Base-by-base conservation (phyloP, 805 yeast genomes). In the Monosporozyma unispora region DNA sequence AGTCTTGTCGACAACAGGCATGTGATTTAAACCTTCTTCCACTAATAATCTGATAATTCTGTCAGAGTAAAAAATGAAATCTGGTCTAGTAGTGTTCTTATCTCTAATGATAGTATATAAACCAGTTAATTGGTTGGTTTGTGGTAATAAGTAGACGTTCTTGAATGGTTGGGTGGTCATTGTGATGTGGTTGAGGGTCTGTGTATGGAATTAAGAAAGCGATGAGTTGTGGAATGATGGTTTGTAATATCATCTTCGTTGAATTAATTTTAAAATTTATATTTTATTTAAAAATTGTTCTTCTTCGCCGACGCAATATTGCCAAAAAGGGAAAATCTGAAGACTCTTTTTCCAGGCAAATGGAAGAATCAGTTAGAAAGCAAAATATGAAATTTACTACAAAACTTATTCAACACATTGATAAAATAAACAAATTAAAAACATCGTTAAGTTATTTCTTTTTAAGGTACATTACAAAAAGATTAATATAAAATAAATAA, bases 21-120 rank as follows among this genome's bases (percentile, higher is more conserved):
- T 73, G 63, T 87, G 89, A 68, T 93, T 91, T 61, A 93, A 78
- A 38, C 98, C 98, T 67, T 86, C 96, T 72, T 93, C 99, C n/a
- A 93, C 98, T 52, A 93, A 71, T 42, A 93, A 72, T 51, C 99
- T 78, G 64, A 93, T 93, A 70, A 93, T 90, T 66, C 99, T 76
- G 65, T 93, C 97, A 11, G 97, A 80, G 68, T 91, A 93, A 68
- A 93, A 93, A 48, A 93, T 91, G 63, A 93, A 93, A 63, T 93
- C 97, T 2, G 93, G 87, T 62, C 99, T 80, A 50, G 78, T 74
- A 16, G 99, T 91, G 49, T 70, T 70, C 59, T 76, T 78, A 67
- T 87, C 87, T 63, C 99, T 82, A 61, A 93, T 89, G 61, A 90
- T 89, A 16, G 96, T 84, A 73, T 85, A 91, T 49, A 93, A 74